A percentile compares a stretch with the other conserved stretches of the same genome.
These are phyloP conservation scores for Linaria vulgaris DNA, from an alignment of 257 asterid genomes.

Conservation along the genomic window DNA sequence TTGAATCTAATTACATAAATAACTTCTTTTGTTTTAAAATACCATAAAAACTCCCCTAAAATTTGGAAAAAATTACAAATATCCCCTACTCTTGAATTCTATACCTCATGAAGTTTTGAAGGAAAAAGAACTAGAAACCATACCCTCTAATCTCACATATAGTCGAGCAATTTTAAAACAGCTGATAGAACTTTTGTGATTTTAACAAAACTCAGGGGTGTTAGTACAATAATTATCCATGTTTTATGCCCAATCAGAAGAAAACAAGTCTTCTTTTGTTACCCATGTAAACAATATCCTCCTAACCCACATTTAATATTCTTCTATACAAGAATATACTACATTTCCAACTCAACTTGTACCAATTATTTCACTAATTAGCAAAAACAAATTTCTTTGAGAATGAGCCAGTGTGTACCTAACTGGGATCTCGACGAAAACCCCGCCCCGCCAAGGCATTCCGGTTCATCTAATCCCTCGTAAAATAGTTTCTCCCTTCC, in stretches of 20 bases:
- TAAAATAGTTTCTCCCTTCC: neutral
- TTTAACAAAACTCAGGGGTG: no score
- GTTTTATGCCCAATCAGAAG: neutral
- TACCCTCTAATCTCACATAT: no score
- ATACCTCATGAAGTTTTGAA: no score
- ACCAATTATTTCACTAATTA: neutral
- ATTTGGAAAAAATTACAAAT: no score
- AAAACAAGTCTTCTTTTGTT: neutral
- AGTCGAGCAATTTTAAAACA: no score
- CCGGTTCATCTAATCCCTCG: constrained; percentile 20
- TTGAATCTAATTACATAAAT: no score
- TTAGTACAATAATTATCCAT: neutral
- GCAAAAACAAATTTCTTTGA: neutral
- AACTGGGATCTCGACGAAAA: constrained; percentile 58
- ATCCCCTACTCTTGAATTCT: no score
- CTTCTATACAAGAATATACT: constrained; percentile 11
- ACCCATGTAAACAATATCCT: neutral
- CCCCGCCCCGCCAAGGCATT: constrained; percentile 21
- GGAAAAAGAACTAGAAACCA: no score
- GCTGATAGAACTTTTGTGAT: no score
- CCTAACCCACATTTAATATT: neutral
- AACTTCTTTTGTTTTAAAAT: no score
- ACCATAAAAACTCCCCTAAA: no score
- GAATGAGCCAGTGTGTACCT: constrained; percentile 75
- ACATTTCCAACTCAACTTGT: neutral